phyloP scores from a whole-genome alignment of 768 basidiomycete species.

The Candolleomyces aberdarensis region DNA sequence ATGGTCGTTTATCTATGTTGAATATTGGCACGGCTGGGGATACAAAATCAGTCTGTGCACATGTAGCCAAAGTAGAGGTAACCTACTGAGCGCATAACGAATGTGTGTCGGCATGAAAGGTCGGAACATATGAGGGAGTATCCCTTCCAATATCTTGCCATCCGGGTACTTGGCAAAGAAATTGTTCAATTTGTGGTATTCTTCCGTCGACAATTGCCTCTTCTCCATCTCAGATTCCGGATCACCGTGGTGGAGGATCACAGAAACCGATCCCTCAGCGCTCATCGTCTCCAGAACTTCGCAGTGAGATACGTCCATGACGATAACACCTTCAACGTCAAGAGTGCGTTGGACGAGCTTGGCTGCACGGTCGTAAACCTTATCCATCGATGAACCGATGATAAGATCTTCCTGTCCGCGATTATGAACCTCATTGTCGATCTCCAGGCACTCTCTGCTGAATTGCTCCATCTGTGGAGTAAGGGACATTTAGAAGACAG shows the following conservation, averaged over 20 bases:
- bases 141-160: slow-evolving; percentile 83
- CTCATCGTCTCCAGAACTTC: slow-evolving; percentile 76
- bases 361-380: slow-evolving; percentile 87
- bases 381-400: slow-evolving; percentile 65
- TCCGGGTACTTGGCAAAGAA: slow-evolving; percentile 82
- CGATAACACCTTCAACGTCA: slow-evolving; percentile 88
- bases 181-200: slow-evolving; percentile 69
- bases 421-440: slow-evolving; percentile 57
- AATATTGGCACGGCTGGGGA: slow-evolving; percentile 81
- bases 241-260: slow-evolving; percentile 70
- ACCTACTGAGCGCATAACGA: slow-evolving; percentile 85
- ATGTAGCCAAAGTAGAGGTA: not conserved
- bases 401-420: slow-evolving; percentile 33
- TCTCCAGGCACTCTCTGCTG: slow-evolving; percentile 90
- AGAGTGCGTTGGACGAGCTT: slow-evolving; percentile 86
- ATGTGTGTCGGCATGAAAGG: slow-evolving; percentile 79
- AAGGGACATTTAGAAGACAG: not conserved
- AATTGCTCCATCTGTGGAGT: slow-evolving; percentile 83
- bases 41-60: slow-evolving; percentile 7
- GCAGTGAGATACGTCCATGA: slow-evolving; percentile 90
- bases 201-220: slow-evolving; percentile 60
- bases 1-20: slow-evolving; percentile 89
- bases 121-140: slow-evolving; percentile 80
- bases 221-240: slow-evolving; percentile 48
- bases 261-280: slow-evolving; percentile 58